These are phyloP conservation scores for Botryobasidium botryosum DNA, from an alignment of 768 basidiomycete genomes.

Conservation along the genomic window DNA sequence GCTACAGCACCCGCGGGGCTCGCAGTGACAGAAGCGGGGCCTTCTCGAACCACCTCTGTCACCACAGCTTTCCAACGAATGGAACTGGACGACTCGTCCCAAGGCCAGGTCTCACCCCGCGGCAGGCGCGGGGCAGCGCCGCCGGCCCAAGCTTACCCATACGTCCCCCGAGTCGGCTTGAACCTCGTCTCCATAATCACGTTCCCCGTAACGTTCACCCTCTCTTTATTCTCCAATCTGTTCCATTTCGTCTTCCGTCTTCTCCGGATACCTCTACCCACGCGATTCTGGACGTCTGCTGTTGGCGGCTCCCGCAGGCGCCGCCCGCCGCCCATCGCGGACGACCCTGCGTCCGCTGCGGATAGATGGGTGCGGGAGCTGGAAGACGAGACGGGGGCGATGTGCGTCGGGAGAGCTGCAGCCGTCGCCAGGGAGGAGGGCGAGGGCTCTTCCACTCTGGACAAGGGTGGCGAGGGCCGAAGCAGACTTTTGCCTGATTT, in stretches of 20 bases:
- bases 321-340: constrained; percentile 12
- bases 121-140: neutral
- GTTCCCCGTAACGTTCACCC: constrained; percentile 38
- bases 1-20: constrained; percentile 7
- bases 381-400: constrained; percentile 73
- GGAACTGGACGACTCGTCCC: constrained; percentile 36
- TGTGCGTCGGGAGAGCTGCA: constrained; percentile 33
- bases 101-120: constrained; percentile 14
- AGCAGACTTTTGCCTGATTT: constrained; percentile 54
- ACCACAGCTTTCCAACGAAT: constrained; percentile 5
- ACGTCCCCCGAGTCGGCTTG: constrained; percentile 11
- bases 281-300: neutral
- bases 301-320: neutral
- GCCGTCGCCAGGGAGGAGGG: constrained; percentile 17
- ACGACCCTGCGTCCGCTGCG: constrained; percentile 34
- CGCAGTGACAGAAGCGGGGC: constrained; percentile 2
- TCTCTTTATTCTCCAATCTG: constrained; percentile 41
- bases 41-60: too few species aligned
- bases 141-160: neutral
- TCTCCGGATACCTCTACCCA: constrained; percentile 41
- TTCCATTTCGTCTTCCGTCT: constrained; percentile 48
- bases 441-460: constrained; percentile 26
- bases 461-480: neutral
- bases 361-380: constrained; percentile 67
- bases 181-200: constrained; percentile 23